Base-by-base conservation (phyloP, 1,284 basidiomycete genomes). In the Singerocomus inundabilis region DNA sequence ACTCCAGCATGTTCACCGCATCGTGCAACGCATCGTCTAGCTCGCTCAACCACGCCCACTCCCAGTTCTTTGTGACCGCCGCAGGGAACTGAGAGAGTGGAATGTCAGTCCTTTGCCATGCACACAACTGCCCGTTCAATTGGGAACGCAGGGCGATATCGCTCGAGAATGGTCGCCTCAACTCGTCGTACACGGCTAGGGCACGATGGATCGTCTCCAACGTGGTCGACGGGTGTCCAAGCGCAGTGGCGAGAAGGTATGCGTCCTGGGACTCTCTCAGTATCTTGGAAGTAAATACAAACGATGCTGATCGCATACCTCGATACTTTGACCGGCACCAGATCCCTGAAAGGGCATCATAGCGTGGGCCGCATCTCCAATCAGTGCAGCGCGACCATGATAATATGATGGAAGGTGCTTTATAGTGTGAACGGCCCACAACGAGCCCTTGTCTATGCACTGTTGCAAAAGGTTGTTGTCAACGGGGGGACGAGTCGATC, bases 301-400 rank as follows among this genome's bases (percentile, higher is more conserved):
- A 26, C 5, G 12, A 37, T 24, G 28, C 4, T 1, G 18, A 28
- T 6, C n/a, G 13, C 50, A 44, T 58, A 79, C 80, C 67, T 82
- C 81, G 32, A 82, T 73, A 6, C 79, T 72, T 57, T 81, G 78
- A 4, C 79, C 79, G 0, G 78, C 79, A 15, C 81, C 80, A 1
- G 78, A 65, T 2, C 80, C 80, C 47, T 79, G 76, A 66, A 76
- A 76, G 0, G 81, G 79, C 52, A 72, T 66, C 76, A 79, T 79
- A 1, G 73, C 78, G 46, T 82, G 80, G 16, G 81, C 80, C 72
- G 80, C 78, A 58, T 82, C 80, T 2, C 80, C 80, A 4, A 82
- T 38, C 10, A 82, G 64, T 0, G 67, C 77, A 7, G 79, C 76
- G 4, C 71, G 63, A 28, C 69, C 70, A 10, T 65, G 62, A 6